Evolutionary conservation across 805 yeast species (phyloP).

Genomic region (Sporopachydermia lactativora): DNA sequence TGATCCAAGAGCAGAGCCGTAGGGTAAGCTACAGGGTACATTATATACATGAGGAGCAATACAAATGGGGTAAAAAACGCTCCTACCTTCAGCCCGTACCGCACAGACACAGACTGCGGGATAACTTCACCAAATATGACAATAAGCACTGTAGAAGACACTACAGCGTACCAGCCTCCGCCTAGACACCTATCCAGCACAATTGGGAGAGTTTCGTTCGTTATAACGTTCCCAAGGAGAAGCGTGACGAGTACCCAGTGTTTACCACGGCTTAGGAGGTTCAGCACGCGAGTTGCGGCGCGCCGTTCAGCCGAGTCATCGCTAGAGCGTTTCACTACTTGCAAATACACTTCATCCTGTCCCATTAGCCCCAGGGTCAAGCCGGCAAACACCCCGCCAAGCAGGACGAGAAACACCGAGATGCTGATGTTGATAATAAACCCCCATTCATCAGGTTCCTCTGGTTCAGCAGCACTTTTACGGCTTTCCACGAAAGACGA

Average conservation of each 20-base stretch:
- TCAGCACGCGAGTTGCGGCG: slow-evolving; percentile 58
- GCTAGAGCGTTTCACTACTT: slow-evolving; percentile 87
- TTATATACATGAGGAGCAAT: slow-evolving; percentile 62
- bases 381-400: slow-evolving; percentile 27
- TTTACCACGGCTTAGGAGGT: slow-evolving; percentile 66
- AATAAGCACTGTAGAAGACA: slow-evolving; percentile 81
- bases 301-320: slow-evolving; percentile 37
- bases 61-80: slow-evolving; percentile 87
- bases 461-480: no score
- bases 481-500: neutral
- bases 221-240: slow-evolving; percentile 59
- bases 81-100: slow-evolving; percentile 87
- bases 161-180: slow-evolving; percentile 96
- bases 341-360: slow-evolving; percentile 89
- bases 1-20: slow-evolving; percentile 69
- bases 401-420: slow-evolving; percentile 18
- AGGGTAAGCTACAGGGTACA: slow-evolving; percentile 92
- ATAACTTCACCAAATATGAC: slow-evolving; percentile 94
- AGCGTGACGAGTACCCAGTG: slow-evolving; percentile 94
- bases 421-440: slow-evolving; percentile 8
- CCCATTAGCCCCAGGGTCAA: slow-evolving; percentile 95
- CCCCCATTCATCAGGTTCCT: neutral
- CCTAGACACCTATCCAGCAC: slow-evolving; percentile 87
- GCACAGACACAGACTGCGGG: slow-evolving; percentile 86
- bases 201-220: slow-evolving; percentile 89